phyloP scores from a whole-genome alignment of 2,329 filamentous ascomycete species.

The Paecilomyces sp. region DNA sequence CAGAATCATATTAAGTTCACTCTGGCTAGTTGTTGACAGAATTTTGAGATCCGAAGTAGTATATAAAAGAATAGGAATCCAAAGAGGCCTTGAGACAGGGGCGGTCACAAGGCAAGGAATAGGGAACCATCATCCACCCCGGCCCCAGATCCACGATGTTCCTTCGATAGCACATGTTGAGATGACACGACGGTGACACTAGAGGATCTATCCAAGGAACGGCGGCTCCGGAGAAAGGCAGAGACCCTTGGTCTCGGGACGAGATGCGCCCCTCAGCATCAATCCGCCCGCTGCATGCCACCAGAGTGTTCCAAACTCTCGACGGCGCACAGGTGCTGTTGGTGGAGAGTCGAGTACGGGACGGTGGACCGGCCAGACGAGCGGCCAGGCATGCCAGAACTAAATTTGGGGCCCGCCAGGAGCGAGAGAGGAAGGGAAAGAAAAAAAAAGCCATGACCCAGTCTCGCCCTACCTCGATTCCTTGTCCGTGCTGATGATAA shows the following conservation, averaged over 20 bases:
- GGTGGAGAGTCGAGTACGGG: background rate
- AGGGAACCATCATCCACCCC: constrained; percentile 25
- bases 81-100: constrained; percentile 5
- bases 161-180: constrained; percentile 22
- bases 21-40: background rate
- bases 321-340: background rate
- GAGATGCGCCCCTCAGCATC: background rate
- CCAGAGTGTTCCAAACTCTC: background rate
- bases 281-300: background rate
- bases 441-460: background rate
- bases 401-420: constrained; percentile 1
- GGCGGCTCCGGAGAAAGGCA: constrained; percentile 1
- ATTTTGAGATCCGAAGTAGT: background rate
- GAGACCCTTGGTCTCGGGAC: constrained; percentile 10
- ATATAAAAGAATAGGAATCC: constrained; percentile 1
- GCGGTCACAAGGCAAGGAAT: constrained; percentile 10
- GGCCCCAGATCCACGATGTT: constrained; percentile 27
- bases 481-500: background rate
- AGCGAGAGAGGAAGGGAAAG: background rate
- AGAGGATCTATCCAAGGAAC: constrained; percentile 16
- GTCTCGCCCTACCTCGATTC: background rate
- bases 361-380: background rate
- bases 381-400: background rate
- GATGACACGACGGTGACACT: constrained; percentile 34
- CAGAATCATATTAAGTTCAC: background rate